These are phyloP conservation scores for Entonaema liquescens DNA, from an alignment of 495 filamentous ascomycete species.

Conservation along the genomic window DNA sequence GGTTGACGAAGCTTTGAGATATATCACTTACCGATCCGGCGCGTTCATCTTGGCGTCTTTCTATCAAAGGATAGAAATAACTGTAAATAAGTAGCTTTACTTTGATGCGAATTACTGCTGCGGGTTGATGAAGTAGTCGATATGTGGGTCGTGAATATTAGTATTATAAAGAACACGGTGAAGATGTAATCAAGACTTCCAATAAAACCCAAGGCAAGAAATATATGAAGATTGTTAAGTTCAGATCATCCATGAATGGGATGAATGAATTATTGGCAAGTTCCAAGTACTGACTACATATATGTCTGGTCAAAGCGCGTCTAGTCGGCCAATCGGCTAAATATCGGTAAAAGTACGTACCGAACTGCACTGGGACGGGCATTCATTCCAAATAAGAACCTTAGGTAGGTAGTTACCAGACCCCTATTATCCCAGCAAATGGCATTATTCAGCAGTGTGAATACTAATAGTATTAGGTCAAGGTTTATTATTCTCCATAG, in stretches of 20 bases:
- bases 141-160: background rate
- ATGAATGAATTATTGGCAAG: background rate
- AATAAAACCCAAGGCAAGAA: background rate
- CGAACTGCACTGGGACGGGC: background rate
- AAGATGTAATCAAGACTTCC: background rate
- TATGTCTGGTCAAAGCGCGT: slow-evolving; percentile 16
- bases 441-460: background rate
- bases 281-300: background rate
- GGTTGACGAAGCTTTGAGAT: slow-evolving; percentile 7
- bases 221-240: slow-evolving; percentile 11
- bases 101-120: background rate
- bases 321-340: slow-evolving; percentile 24
- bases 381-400: no score
- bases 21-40: slow-evolving; percentile 67
- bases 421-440: background rate
- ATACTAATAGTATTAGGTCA: background rate
- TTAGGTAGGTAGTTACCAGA: background rate
- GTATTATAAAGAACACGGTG: background rate
- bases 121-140: background rate
- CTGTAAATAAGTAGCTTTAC: background rate
- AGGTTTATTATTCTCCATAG: slow-evolving; percentile 7
- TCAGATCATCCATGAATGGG: background rate
- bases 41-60: slow-evolving; percentile 68
- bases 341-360: slow-evolving; percentile 5
- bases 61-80: background rate